Evolutionary conservation across 108 stramenopile genomes (phyloP).

Genomic region (Halocafeteria seosinensis): DNA sequence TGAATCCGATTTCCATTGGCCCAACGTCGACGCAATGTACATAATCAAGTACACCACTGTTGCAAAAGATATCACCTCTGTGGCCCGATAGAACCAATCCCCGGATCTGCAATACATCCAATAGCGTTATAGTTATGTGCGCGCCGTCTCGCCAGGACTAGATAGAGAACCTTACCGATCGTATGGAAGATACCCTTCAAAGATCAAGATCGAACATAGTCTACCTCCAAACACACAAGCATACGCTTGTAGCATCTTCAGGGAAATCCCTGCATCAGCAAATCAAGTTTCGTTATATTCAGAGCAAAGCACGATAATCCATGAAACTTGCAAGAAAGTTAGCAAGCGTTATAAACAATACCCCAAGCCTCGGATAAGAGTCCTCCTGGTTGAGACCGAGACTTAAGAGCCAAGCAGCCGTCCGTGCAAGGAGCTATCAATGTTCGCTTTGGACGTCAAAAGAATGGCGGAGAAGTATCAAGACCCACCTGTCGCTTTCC

Average conservation of each 20-base stretch:
- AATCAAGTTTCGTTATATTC: neutral
- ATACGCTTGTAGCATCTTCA: conserved; percentile 86
- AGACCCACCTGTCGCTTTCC: too few relatives aligned
- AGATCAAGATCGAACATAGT: conserved; percentile 75
- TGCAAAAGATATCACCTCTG: conserved; percentile 62
- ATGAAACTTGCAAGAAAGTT: conserved; percentile 77
- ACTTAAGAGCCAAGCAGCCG: too few relatives aligned
- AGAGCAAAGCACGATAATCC: conserved; percentile 15
- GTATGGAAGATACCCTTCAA: conserved; percentile 96
- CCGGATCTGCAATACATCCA: conserved; percentile 34
- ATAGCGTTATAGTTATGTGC: too few relatives aligned
- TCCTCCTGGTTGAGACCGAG: too few relatives aligned
- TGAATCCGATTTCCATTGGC: conserved; percentile 49
- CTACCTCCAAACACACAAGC: conserved; percentile 69
- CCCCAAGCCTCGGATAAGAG: too few relatives aligned
- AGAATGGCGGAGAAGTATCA: too few relatives aligned
- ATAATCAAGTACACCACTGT: conserved; percentile 53
- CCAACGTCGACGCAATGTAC: neutral
- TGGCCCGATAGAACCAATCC: conserved; percentile 87
- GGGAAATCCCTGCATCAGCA: conserved; percentile 28
- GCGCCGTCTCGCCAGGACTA: too few relatives aligned
- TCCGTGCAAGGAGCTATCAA: too few relatives aligned
- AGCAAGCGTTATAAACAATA: too few relatives aligned
- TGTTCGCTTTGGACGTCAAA: too few relatives aligned
- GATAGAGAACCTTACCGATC: conserved; percentile 52